These are phyloP conservation scores for Venturia carpophila DNA, from an alignment of 2,329 filamentous ascomycete genomes.

Conservation along the genomic window DNA sequence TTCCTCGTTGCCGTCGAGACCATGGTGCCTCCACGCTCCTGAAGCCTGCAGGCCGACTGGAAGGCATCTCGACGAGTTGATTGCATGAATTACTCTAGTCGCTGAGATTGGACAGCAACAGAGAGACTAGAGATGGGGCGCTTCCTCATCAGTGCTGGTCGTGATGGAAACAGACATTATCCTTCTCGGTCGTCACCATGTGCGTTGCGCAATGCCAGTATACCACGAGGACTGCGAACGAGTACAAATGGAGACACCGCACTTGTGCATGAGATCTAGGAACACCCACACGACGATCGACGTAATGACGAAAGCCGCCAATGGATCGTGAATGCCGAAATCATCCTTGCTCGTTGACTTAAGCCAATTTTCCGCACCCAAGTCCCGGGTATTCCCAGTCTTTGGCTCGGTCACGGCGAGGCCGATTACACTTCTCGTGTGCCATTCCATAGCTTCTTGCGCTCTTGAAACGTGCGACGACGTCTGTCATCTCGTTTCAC, in stretches of 20 bases:
- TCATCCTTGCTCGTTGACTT: neutral
- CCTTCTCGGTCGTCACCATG: neutral
- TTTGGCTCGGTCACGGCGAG: constrained; percentile 11
- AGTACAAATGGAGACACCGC: neutral
- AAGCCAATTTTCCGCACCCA: neutral
- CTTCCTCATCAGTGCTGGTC: neutral
- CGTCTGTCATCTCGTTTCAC: neutral
- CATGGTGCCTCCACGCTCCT: neutral
- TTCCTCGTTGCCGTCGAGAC: neutral
- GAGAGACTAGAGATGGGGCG: neutral
- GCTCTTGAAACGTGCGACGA: neutral
- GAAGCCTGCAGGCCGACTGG: neutral
- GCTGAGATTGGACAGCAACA: neutral
- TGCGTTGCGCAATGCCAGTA: neutral
- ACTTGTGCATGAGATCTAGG: neutral
- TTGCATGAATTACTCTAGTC: neutral
- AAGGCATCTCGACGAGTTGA: neutral
- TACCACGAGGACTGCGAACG: neutral
- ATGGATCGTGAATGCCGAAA: neutral
- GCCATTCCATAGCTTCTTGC: neutral
- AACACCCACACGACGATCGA: neutral
- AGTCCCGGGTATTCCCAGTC: too few relatives aligned
- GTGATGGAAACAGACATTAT: neutral
- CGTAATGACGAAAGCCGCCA: neutral
- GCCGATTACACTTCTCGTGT: neutral